These are phyloP conservation scores for Cyclotella sp. DNA, from an alignment of 108 stramenopile species.

Conservation along the genomic window DNA sequence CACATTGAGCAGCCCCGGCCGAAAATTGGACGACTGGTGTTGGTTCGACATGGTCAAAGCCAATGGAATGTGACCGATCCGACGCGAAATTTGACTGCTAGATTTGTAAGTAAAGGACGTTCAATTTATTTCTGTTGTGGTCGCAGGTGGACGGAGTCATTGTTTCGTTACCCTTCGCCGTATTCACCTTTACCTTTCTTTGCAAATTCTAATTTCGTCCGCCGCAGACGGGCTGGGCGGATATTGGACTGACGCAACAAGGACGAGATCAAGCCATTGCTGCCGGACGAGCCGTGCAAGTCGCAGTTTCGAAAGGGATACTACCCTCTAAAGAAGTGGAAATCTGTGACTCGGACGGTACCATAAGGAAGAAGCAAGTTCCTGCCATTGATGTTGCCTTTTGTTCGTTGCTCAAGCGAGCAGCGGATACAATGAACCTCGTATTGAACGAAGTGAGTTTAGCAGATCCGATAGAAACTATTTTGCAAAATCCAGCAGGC, in stretches of 20 bases:
- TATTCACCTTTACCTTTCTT: too few species aligned
- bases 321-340: constrained; percentile 15
- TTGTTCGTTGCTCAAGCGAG: constrained; percentile 31
- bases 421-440: constrained; percentile 36
- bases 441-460: constrained; percentile 30
- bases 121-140: neutral
- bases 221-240: constrained; percentile 38
- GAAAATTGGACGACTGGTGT: constrained; percentile 29
- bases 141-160: neutral
- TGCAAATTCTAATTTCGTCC: neutral
- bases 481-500: neutral
- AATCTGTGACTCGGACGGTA: neutral
- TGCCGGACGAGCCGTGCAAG: constrained; percentile 32
- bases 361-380: neutral
- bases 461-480: constrained; percentile 16
- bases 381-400: constrained; percentile 40
- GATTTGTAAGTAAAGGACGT: constrained; percentile 27
- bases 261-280: constrained; percentile 40
- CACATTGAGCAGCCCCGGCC: neutral
- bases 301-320: constrained; percentile 14
- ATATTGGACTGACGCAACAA: constrained; percentile 38
- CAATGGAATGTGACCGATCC: constrained; percentile 44
- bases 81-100: constrained; percentile 29
- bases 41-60: constrained; percentile 32
- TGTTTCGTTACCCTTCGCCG: neutral